Percentiles rank a stretch among this genome's conserved stretches.
Conservation (phyloP, 2,329 filamentous ascomycete genomes). For the Teratosphaeria pseudoeucalypti region DNA sequence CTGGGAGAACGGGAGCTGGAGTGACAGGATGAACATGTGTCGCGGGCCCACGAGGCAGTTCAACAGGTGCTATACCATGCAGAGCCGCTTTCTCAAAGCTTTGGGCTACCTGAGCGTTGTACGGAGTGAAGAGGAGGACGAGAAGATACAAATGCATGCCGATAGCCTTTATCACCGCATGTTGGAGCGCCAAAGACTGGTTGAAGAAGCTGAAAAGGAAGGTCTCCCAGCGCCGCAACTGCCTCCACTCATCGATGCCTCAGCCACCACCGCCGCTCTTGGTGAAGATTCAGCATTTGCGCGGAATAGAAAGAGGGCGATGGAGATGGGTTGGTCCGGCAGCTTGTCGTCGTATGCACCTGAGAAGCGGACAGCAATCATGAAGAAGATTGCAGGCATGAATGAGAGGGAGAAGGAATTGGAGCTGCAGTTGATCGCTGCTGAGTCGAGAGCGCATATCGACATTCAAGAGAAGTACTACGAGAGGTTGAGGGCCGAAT, state of each 20-base stretch:
- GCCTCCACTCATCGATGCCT: slow-evolving; percentile 40
- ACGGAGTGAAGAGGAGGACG: slow-evolving; percentile 58
- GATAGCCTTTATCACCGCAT: slow-evolving; percentile 83
- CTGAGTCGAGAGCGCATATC: slow-evolving; percentile 50
- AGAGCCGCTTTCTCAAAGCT: slow-evolving; percentile 82
- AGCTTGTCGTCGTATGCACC: slow-evolving; percentile 42
- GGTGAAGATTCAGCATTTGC: slow-evolving; percentile 23
- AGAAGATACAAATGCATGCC: slow-evolving; percentile 87
- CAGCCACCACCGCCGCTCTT: slow-evolving; percentile 18
- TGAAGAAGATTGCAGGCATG: slow-evolving; percentile 30
- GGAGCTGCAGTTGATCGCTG: slow-evolving; percentile 54
- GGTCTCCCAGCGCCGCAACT: slow-evolving; percentile 47
- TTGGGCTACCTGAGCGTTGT: slow-evolving; percentile 71
- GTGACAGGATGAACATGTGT: slow-evolving; percentile 69
- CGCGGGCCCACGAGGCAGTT: slow-evolving; percentile 64
- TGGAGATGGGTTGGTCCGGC: slow-evolving; percentile 28
- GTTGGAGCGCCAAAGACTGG: slow-evolving; percentile 65
- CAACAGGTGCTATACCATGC: slow-evolving; percentile 80
- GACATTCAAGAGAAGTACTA: slow-evolving; percentile 49
- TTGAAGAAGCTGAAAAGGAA: slow-evolving; percentile 57
- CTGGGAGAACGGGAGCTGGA: slow-evolving; percentile 61
- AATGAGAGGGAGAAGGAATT: slow-evolving; percentile 45
- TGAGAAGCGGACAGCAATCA: slow-evolving; percentile 46
- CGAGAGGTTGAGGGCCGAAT: slow-evolving; percentile 46
- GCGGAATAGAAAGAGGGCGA: slow-evolving; percentile 14